phyloP scores from a whole-genome alignment of 192 early-diverging fungal species.

The Pecoramyces ruminantium region DNA sequence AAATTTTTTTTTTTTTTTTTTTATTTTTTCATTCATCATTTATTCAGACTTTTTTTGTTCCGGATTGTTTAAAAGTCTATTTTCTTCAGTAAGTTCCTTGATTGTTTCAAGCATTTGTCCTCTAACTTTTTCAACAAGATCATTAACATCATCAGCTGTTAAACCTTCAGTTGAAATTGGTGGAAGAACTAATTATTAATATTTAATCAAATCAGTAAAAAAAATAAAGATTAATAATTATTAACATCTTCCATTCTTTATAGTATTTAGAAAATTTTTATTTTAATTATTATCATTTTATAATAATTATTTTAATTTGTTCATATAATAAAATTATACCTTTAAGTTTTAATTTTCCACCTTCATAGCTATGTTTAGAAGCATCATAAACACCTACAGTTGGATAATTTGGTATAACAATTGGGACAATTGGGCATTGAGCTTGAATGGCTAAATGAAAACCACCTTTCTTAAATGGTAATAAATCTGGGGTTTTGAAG shows the following conservation, averaged over 20 bases:
- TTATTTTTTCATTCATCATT: neutral
- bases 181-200: neutral
- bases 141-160: neutral
- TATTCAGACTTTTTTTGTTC: neutral
- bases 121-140: neutral
- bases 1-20: no score
- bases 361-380: neutral
- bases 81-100: neutral
- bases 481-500: neutral
- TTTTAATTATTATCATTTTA: no score
- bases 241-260: no score
- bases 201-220: no score
- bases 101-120: neutral
- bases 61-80: neutral
- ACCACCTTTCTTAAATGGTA: conserved; percentile 5
- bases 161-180: neutral
- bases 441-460: conserved; percentile 1
- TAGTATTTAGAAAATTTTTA: no score
- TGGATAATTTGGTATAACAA: neutral
- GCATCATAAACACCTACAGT: neutral
- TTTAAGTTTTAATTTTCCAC: neutral
- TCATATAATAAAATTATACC: neutral
- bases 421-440: conserved; percentile 2
- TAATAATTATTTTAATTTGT: no score
- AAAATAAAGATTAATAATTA: no score